Base-by-base conservation (phyloP, 2,329 filamentous ascomycete species). In the Aspergillus tamarii region DNA sequence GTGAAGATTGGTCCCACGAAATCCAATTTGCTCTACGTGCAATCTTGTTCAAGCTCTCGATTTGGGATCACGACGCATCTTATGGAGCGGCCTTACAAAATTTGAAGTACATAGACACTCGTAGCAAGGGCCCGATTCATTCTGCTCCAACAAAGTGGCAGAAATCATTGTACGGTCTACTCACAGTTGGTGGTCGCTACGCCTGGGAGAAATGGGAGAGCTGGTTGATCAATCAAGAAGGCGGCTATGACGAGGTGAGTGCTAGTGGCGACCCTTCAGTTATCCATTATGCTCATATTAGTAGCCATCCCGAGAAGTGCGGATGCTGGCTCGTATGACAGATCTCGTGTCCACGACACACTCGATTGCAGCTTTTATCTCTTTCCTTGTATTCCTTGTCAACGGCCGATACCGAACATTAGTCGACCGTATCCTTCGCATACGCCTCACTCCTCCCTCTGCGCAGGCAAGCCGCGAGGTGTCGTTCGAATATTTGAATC, bases 41-140 rank as follows among this genome's bases (percentile, higher is more conserved):
- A 2, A 83, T 93, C 3, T 83, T 99, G 9, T 99, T 97, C 84
- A 99, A 99, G 80, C 86, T 99, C 66, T 93, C 91, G 19, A 89
- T 99, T 63, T 99, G 95, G 95, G 94, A 98, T 77, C 92, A 97
- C 77, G 90, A 97, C 77, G 92, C 95, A 45, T 96, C 92, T 6
- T 98, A 99, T 78, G 95, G 95, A 64, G 95, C 95, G 12, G 89
- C 92, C 41, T 83, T 99, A 57, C 95, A 99, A 78, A 96, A 96
- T 67, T 85, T 99, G 32, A 89, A 89, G 74, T 98, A 94, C 74
- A 91, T 92, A 12, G 94, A 98, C 76, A 94, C 93, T 56, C 86
- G 94, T 66, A 85, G 84, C 59, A 79, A 79, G 54, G 87, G 87
- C 11, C 81, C 87, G 0, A 86, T 90, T 30, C 80, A 91, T 58